These are phyloP conservation scores for Penicillium polonicum DNA, from an alignment of 2,329 filamentous ascomycete species.

Conservation along the genomic window DNA sequence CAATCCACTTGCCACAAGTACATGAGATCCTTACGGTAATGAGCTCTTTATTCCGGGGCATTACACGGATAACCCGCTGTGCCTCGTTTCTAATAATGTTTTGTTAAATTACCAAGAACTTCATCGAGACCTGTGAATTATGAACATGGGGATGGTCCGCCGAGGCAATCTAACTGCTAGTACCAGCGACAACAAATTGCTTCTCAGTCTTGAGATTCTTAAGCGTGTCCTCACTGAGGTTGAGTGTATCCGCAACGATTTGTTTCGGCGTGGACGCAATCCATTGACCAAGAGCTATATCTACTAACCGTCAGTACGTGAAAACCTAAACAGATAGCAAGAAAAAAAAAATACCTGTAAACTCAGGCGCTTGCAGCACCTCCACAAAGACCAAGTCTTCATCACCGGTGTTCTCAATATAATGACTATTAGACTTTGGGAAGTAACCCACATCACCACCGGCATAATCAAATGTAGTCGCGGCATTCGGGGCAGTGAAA, in stretches of 20 bases:
- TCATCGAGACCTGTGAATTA: not conserved
- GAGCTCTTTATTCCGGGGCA: not conserved
- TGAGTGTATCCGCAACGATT: slow-evolving; percentile 58
- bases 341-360: slow-evolving; percentile 40
- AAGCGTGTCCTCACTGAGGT: slow-evolving; percentile 43
- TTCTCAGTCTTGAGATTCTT: slow-evolving; percentile 47
- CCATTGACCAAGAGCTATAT: slow-evolving; percentile 50
- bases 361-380: slow-evolving; percentile 69
- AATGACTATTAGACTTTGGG: slow-evolving; percentile 74
- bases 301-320: slow-evolving; percentile 34
- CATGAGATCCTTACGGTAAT: not conserved
- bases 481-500: slow-evolving; percentile 67
- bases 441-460: slow-evolving; percentile 76
- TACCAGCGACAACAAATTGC: slow-evolving; percentile 45
- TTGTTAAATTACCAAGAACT: not conserved
- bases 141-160: not conserved
- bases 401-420: slow-evolving; percentile 75
- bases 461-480: slow-evolving; percentile 73
- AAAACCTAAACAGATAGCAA: not conserved
- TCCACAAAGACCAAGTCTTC: slow-evolving; percentile 74
- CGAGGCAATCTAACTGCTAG: not conserved
- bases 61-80: too few species aligned
- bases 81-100: not conserved
- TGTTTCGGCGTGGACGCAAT: slow-evolving; percentile 55
- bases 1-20: not conserved